A percentile compares a stretch with the other conserved stretches of the same genome.
These are phyloP conservation scores for Ensete ventricosum DNA, from an alignment of 176 grass and related monocot genomes.

Conservation along the genomic window DNA sequence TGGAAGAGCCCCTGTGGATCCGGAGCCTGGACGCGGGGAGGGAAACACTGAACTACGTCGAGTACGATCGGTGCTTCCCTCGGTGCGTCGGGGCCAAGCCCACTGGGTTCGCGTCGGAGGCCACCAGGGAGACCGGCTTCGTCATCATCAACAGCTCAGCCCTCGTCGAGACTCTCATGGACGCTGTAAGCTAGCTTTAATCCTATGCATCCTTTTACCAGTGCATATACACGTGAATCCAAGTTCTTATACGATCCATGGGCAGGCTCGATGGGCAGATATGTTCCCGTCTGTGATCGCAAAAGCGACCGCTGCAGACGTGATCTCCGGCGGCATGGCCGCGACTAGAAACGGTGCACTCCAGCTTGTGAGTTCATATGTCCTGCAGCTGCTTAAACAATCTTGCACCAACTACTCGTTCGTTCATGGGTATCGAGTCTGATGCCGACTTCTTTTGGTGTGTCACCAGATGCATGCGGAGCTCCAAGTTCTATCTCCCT, in stretches of 20 bases:
- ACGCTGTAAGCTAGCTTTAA: conserved; percentile 41
- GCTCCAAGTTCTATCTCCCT: conserved; percentile 78
- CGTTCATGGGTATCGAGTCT: not conserved
- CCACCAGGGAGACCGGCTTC: conserved; percentile 55
- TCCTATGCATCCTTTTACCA: not conserved
- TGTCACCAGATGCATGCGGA: conserved; percentile 66
- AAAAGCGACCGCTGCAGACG: conserved; percentile 46
- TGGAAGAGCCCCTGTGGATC: conserved; percentile 71
- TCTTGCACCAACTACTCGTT: no score
- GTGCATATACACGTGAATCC: no score
- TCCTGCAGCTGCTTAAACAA: not conserved
- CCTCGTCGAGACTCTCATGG: conserved; percentile 74
- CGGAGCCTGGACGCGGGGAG: conserved; percentile 23
- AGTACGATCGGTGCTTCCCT: conserved; percentile 54
- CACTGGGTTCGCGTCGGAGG: conserved; percentile 53
- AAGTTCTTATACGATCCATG: not conserved
- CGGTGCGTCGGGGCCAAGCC: conserved; percentile 44
- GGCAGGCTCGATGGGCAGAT: conserved; percentile 49
- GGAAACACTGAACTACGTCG: conserved; percentile 49
- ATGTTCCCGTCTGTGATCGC: conserved; percentile 88
- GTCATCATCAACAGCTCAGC: conserved; percentile 44
- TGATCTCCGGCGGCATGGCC: conserved; percentile 47
- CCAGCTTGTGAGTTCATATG: conserved; percentile 64
- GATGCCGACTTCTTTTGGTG: not conserved
- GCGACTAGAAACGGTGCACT: conserved; percentile 80